phyloP scores from a whole-genome alignment of 106 monocot species.

The Narthecium ossifragum region DNA sequence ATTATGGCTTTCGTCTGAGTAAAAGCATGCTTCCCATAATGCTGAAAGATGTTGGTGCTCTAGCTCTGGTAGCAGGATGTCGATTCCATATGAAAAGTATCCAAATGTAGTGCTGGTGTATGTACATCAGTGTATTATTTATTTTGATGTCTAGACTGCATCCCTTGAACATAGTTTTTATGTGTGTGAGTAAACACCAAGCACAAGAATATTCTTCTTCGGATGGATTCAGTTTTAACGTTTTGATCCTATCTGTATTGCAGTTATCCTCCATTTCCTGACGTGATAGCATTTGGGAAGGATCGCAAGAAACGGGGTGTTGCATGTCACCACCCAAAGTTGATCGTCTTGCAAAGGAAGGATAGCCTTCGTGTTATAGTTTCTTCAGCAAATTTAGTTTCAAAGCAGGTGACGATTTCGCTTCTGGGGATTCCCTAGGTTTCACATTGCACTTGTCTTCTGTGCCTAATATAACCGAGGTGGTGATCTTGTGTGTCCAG shows the following conservation, averaged over 20 bases:
- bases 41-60: slow-evolving; percentile 62
- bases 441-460: too few species aligned
- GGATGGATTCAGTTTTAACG: neutral
- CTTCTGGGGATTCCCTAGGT: too few species aligned
- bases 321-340: slow-evolving; percentile 89
- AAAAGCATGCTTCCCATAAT: slow-evolving; percentile 66
- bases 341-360: slow-evolving; percentile 71
- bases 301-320: slow-evolving; percentile 65
- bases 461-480: too few species aligned
- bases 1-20: too few species aligned
- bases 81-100: slow-evolving; percentile 45
- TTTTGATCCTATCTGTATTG: slow-evolving; percentile 2
- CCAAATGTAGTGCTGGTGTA: slow-evolving; percentile 75
- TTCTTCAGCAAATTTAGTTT: slow-evolving; percentile 79
- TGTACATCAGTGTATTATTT: slow-evolving; percentile 5
- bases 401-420: slow-evolving; percentile 56
- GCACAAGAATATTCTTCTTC: neutral
- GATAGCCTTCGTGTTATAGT: slow-evolving; percentile 59
- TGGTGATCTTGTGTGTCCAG: too few species aligned
- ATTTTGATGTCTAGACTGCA: neutral
- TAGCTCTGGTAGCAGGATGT: slow-evolving; percentile 38
- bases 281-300: slow-evolving; percentile 80
- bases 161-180: too few species aligned
- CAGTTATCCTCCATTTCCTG: slow-evolving; percentile 78
- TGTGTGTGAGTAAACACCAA: too few species aligned